phyloP scores from a whole-genome alignment of 306 rosid genomes.

The Begonia loranthoides region DNA sequence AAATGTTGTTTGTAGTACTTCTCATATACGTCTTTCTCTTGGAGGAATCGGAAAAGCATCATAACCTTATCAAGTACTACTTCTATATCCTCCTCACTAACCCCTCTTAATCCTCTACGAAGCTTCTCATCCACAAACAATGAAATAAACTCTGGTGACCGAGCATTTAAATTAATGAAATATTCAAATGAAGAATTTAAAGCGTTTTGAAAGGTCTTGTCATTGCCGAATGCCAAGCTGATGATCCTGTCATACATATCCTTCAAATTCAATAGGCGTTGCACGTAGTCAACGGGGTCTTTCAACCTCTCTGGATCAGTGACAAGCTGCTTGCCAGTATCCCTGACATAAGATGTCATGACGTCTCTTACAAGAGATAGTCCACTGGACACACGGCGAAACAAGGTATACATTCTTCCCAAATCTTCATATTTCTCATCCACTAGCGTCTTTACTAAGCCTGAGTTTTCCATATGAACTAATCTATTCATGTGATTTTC shows the following conservation, averaged over 20 bases:
- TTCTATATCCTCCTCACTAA: slow-evolving; percentile 90
- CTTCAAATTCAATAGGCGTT: slow-evolving; percentile 62
- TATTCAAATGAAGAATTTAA: slow-evolving; percentile 82
- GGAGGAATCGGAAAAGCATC: slow-evolving; percentile 68
- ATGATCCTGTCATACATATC: slow-evolving; percentile 70
- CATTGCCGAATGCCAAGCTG: slow-evolving; percentile 55
- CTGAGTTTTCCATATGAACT: slow-evolving; percentile 74
- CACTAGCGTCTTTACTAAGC: slow-evolving; percentile 65
- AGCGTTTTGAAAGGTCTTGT: slow-evolving; percentile 86
- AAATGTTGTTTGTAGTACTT: slow-evolving; percentile 80
- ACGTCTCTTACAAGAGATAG: slow-evolving; percentile 50
- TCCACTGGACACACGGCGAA: slow-evolving; percentile 49
- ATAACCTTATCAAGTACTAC: slow-evolving; percentile 71
- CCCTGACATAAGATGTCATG: slow-evolving; percentile 67
- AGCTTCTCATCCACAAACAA: slow-evolving; percentile 74
- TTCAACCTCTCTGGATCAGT: slow-evolving; percentile 74
- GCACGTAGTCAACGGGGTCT: slow-evolving; percentile 77
- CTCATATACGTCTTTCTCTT: slow-evolving; percentile 72
- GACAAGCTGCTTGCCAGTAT: slow-evolving; percentile 62
- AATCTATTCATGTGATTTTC: slow-evolving; percentile 67
- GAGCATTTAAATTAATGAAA: slow-evolving; percentile 59
- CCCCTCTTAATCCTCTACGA: slow-evolving; percentile 68
- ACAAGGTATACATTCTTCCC: slow-evolving; percentile 65
- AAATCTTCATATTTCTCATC: slow-evolving; percentile 71
- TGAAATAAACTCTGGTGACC: slow-evolving; percentile 75